Percentiles rank a stretch among this genome's conserved stretches.
These are phyloP conservation scores for Aspergillus avenaceus DNA, from an alignment of 495 filamentous ascomycete species.

Conservation along the genomic window DNA sequence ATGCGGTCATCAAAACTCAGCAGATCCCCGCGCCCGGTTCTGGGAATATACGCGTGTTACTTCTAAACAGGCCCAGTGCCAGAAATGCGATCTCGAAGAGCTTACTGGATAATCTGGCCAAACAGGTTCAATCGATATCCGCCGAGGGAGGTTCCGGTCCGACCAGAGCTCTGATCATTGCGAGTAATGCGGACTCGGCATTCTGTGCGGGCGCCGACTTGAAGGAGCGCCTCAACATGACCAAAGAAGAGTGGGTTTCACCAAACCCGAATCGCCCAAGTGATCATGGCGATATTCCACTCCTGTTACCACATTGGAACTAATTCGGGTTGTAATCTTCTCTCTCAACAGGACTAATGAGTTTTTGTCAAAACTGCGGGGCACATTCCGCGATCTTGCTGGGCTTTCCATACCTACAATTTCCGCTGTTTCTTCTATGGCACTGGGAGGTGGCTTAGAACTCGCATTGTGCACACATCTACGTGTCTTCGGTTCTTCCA, in stretches of 20 bases:
- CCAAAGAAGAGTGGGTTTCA: slow-evolving; percentile 54
- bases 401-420: slow-evolving; percentile 83
- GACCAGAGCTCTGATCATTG: slow-evolving; percentile 75
- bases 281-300: too few species aligned
- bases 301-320: not conserved
- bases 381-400: slow-evolving; percentile 63
- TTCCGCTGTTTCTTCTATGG: slow-evolving; percentile 71
- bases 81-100: slow-evolving; percentile 86
- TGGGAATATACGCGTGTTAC: slow-evolving; percentile 82
- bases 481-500: slow-evolving; percentile 72
- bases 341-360: slow-evolving; percentile 56
- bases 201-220: slow-evolving; percentile 96
- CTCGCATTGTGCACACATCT: slow-evolving; percentile 82
- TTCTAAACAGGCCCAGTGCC: slow-evolving; percentile 76
- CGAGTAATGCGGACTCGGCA: slow-evolving; percentile 68
- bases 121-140: slow-evolving; percentile 65
- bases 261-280: not conserved
- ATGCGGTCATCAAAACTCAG: slow-evolving; percentile 60
- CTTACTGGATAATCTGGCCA: slow-evolving; percentile 63
- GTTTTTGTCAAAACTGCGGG: slow-evolving; percentile 73
- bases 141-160: slow-evolving; percentile 58
- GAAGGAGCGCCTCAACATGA: slow-evolving; percentile 79
- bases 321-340: not conserved
- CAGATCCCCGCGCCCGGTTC: slow-evolving; percentile 74
- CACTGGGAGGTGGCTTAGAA: slow-evolving; percentile 90